phyloP scores from a whole-genome alignment of 2,329 filamentous ascomycete species.

The Fusarium mexicanum region DNA sequence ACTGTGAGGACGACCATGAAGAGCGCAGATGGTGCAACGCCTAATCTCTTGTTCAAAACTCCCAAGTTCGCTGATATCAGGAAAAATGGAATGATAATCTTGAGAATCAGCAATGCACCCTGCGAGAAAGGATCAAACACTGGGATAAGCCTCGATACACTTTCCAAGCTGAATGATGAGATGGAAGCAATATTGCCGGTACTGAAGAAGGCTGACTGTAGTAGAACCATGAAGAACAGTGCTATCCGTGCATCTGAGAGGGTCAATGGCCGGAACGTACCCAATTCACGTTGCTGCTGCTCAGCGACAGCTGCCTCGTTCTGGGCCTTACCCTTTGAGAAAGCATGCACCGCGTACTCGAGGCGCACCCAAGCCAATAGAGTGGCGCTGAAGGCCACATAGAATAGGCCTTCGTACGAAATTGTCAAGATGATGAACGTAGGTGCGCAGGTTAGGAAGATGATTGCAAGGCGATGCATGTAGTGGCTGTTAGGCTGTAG shows the following conservation, averaged over 20 bases:
- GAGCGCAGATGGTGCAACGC: constrained; percentile 85
- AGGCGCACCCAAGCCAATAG: constrained; percentile 91
- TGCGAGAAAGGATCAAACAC: constrained; percentile 95
- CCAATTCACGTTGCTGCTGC: constrained; percentile 16
- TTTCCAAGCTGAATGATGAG: constrained; percentile 92
- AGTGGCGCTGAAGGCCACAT: constrained; percentile 85
- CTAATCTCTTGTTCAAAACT: constrained; percentile 84
- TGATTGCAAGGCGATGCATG: constrained; percentile 85
- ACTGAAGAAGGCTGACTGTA: constrained; percentile 96
- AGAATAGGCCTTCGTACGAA: constrained; percentile 97
- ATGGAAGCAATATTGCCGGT: constrained; percentile 96
- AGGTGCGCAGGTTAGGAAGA: constrained; percentile 93
- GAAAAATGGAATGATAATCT: constrained; percentile 92
- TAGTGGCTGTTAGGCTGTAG: constrained; percentile 86
- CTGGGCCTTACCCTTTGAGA: constrained; percentile 36
- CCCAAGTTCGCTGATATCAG: constrained; percentile 94
- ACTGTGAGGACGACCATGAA: constrained; percentile 96
- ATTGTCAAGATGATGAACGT: constrained; percentile 96
- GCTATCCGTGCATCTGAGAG: constrained; percentile 88
- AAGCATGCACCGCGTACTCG: constrained; percentile 73
- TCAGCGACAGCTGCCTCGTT: constrained; percentile 27
- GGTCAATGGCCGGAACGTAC: constrained; percentile 70
- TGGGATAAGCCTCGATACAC: constrained; percentile 85
- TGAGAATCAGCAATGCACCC: constrained; percentile 84
- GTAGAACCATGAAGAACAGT: constrained; percentile 92